These are phyloP conservation scores for Pharnaceum exiguum DNA, from an alignment of 148 eudicot genomes.

Conservation along the genomic window DNA sequence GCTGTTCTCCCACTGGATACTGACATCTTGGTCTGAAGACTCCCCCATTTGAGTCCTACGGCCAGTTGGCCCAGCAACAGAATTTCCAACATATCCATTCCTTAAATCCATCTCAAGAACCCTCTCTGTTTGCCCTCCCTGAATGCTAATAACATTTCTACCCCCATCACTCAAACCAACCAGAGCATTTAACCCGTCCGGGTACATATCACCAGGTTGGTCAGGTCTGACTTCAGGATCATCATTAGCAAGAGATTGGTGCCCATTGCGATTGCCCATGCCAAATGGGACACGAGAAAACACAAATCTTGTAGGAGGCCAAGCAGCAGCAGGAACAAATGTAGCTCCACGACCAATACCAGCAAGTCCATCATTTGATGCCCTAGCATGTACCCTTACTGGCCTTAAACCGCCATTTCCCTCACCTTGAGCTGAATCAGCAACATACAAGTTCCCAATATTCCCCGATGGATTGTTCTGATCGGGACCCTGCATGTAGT, in stretches of 20 bases:
- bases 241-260: slow-evolving; percentile 84
- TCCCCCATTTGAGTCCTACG: slow-evolving; percentile 55
- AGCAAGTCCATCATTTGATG: slow-evolving; percentile 92
- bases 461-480: slow-evolving; percentile 47
- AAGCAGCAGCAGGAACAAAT: slow-evolving; percentile 65
- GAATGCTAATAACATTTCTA: slow-evolving; percentile 36
- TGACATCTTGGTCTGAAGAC: slow-evolving; percentile 51
- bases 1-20: slow-evolving; percentile 72
- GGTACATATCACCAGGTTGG: slow-evolving; percentile 63
- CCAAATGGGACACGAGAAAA: slow-evolving; percentile 91
- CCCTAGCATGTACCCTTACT: slow-evolving; percentile 93
- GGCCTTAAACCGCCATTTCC: slow-evolving; percentile 78
- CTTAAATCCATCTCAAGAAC: slow-evolving; percentile 48
- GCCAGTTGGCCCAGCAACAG: slow-evolving; percentile 57
- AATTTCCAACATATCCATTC: slow-evolving; percentile 42
- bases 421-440: slow-evolving; percentile 72
- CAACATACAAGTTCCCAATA: slow-evolving; percentile 57
- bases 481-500: slow-evolving; percentile 76
- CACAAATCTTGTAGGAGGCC: slow-evolving; percentile 94
- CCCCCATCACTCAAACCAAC: slow-evolving; percentile 94
- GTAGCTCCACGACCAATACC: slow-evolving; percentile 92
- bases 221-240: slow-evolving; percentile 76
- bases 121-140: slow-evolving; percentile 50
- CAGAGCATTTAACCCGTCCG: slow-evolving; percentile 93
- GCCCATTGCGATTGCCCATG: slow-evolving; percentile 73